phyloP scores from a whole-genome alignment of 2,329 filamentous ascomycete species.

The Cadophora gregata region DNA sequence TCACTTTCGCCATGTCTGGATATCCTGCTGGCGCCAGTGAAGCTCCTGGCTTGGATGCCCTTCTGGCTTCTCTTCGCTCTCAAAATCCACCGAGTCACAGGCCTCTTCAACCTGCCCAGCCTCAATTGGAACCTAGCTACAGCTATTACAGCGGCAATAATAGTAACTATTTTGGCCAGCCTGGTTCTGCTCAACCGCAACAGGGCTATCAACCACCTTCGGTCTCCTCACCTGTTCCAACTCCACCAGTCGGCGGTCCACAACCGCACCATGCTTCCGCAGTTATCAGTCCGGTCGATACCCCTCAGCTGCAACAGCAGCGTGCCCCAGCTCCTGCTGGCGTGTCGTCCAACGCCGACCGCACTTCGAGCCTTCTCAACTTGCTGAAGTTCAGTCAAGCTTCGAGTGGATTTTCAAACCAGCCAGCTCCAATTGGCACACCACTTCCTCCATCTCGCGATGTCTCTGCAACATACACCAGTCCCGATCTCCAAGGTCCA shows the following conservation, averaged over 20 bases:
- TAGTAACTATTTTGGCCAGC: constrained; percentile 39
- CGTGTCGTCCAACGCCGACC: constrained; percentile 50
- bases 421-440: constrained; percentile 40
- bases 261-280: constrained; percentile 62
- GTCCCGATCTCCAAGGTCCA: constrained; percentile 33
- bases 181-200: constrained; percentile 34
- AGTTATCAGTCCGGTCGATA: constrained; percentile 60
- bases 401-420: constrained; percentile 40
- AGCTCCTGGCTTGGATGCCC: constrained; percentile 42
- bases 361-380: constrained; percentile 65
- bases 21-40: constrained; percentile 40
- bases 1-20: constrained; percentile 45
- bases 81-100: constrained; percentile 29
- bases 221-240: constrained; percentile 63
- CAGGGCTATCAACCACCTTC: constrained; percentile 59
- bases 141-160: constrained; percentile 41
- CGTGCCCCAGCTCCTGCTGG: constrained; percentile 46
- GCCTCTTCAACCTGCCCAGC: constrained; percentile 27
- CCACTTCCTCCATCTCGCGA: constrained; percentile 41
- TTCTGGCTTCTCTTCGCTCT: constrained; percentile 45
- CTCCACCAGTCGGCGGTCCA: constrained; percentile 57
- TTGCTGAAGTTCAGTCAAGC: constrained; percentile 68
- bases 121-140: constrained; percentile 41
- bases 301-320: constrained; percentile 45
- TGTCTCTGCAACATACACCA: constrained; percentile 35